Evolutionary conservation across 345 rosid species (phyloP), one percentile per base, ranked within the genome.

Genomic region (Chamaenerion angustifolium): DNA sequence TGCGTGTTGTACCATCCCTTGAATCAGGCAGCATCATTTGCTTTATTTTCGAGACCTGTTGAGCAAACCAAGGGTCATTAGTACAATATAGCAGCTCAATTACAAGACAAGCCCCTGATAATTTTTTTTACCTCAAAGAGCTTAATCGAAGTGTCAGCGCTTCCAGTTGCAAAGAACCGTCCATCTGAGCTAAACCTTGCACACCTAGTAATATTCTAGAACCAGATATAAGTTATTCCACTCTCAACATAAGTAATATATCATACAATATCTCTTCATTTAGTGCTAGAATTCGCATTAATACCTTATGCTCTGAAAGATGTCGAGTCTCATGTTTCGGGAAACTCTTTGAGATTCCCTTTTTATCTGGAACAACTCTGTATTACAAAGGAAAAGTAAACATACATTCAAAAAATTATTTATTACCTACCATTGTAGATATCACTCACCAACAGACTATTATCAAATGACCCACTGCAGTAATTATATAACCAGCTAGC

Each of bases 111-210:
- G 42, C 42, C 10, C 48, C 23, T 43, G 15, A 8, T 13, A 3
- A 27, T 1, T 17, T 16, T 7, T 21, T 18, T 54, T 12, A 83
- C 94, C 83, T 87, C 96, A 66, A 81, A 83, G 54, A 87, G 94
- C 76, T 87, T 87, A 59, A 87, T 79, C 9, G 94, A 83, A 18
- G 70, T 79, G 73, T 87, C 94, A 16, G 89, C 84, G 71, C 96
- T 85, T 25, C 89, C 96, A 23, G 89, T 83, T 17, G 94, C 94
- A 51, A 79, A 79, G 70, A 75, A 83, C 57, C 81, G 76, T 42
- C 96, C 96, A 64, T 87, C 94, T 3, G 81, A 66, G 73, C 94
- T 83, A 72, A 83, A 87, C 61, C 83, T 83, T 59, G 94, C 94
- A 65, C 94, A 87, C 64, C 87, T 81, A 59, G 87, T 94, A 52